Evolutionary conservation across 768 basidiomycete genomes (phyloP), one percentile per base, ranked within the genome.

Genomic region (Aureoboletus auriporus): DNA sequence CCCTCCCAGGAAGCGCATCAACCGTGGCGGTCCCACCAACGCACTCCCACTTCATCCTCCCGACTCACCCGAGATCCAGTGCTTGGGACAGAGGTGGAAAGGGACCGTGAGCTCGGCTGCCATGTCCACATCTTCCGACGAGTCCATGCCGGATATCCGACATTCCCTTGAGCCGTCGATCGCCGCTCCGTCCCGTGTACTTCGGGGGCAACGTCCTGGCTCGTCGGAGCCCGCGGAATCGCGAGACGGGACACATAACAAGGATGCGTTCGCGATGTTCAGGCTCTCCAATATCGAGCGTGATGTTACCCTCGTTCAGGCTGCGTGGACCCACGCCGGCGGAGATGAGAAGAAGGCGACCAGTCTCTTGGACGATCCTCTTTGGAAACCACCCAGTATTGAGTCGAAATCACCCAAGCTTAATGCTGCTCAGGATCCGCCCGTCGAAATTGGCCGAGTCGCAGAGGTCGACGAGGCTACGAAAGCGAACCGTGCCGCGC

Each of bases 391-490:
- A 4, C 47, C 66, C n/a, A n/a, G n/a, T 14, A 66, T 70, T 5
- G 56, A 57, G 6, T 47, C 39, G 14, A 63, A 39, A 33, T 51
- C 56, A 13, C 46, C 49, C 7, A 52, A 38, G 42, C 47, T 47
- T 13, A 49, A 39, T 23, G 3, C 33, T 12, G 31, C 36, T 10
- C 54, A 63, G 9, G 63, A 68, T 13, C 47, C 59, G 9, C 40
- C 62, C 42, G 35, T 41, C 36, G 50, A 80, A 39, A 69, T 75
- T 5, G 86, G 87, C 28, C 74, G 84, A 39, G 83, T 89, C 29
- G 79, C 75, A 50, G 87, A 87, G 61, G 63, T 88, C 23, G 86
- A 88, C 34, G 84, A 89, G 52, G 85, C 82, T n/a, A 76, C 72
- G 35, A 82, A 80, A 55, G 85, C 83, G 2, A 79, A 74, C 53